These are phyloP conservation scores for Fusarium gaditjirri DNA, from an alignment of 2,329 filamentous ascomycete species.

Conservation along the genomic window DNA sequence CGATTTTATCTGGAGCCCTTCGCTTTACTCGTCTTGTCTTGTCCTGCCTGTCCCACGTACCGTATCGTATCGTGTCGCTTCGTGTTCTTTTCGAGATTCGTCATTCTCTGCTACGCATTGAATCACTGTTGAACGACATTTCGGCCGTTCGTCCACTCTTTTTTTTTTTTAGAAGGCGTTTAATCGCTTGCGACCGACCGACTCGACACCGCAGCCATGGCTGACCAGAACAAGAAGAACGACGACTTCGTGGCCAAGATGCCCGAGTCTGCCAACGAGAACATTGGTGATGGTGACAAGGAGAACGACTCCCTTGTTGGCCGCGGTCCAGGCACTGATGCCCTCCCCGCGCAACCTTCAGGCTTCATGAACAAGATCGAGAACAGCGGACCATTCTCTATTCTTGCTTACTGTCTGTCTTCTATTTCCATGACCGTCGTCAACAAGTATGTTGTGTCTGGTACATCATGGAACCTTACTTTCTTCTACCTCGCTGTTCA, in stretches of 20 bases:
- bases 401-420: conserved; percentile 89
- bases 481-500: conserved; percentile 94
- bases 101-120: conserved; percentile 9
- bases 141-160: conserved; percentile 40
- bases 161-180: conserved; percentile 10
- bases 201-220: conserved; percentile 17
- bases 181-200: conserved; percentile 12
- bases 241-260: conserved; percentile 38
- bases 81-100: conserved; percentile 10
- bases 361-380: conserved; percentile 59
- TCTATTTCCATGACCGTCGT: conserved; percentile 99
- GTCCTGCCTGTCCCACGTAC: conserved; percentile 8
- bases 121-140: conserved; percentile 33
- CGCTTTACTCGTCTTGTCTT: conserved; percentile 6
- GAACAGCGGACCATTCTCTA: conserved; percentile 82
- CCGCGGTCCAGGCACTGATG: conserved; percentile 33
- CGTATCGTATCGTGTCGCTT: not conserved
- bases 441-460: conserved; percentile 98
- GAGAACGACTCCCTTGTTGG: conserved; percentile 36
- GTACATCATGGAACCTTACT: conserved; percentile 91
- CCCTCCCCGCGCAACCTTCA: conserved; percentile 19
- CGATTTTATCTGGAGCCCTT: conserved; percentile 24
- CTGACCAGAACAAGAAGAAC: conserved; percentile 39
- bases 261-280: conserved; percentile 26
- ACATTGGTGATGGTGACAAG: conserved; percentile 37